Evolutionary conservation across 768 basidiomycete genomes (phyloP), one percentile per base, ranked within the genome.

Genomic region (Gelatoporia subvermispora): DNA sequence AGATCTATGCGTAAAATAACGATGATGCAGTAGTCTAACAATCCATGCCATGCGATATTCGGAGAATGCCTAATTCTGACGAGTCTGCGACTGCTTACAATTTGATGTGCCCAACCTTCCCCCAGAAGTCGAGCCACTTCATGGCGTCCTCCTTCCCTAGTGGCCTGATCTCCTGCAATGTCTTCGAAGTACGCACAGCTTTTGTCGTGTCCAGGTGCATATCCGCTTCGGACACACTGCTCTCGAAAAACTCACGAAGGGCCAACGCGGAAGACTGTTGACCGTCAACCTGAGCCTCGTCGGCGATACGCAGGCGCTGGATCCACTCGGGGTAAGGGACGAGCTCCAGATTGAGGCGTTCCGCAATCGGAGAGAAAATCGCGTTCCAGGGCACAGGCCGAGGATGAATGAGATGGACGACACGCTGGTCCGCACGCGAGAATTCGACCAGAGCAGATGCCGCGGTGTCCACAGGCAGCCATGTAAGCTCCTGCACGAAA

Each of bases 401-500:
- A 9, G 75, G 74, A 50, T 74, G 71, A 0, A 70, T 59, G 3
- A 77, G 48, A 51, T 76, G 68, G 49, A 72, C 49, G 5, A 60
- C 51, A 17, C 10, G 49, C 16, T 58, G 50, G 0, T 38, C 56
- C 22, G 51, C 47, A 1, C 41, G 23, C 37, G 65, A 59, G 7
- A 60, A 61, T 64, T 63, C 59, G 10, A 69, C 35, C 5, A 74
- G 54, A 0, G 65, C 62, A 28, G 60, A 15, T 0, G 72, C 69
- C 0, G 67, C 73, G 2, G 64, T 58, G 52, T 75, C 65, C 45
- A 67, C 63, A 0, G 75, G 72, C 4, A 77, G 40, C 76, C 74
- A 76, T 0, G 72, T 72, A 9, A 72, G 59, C 4, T 53, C 48
- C 73, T 75, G 36, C 18, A 13, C 3, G 42, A 13, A 1, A 25